Base-by-base conservation (phyloP, 495 filamentous ascomycete genomes). In the Aspergillus baeticus region DNA sequence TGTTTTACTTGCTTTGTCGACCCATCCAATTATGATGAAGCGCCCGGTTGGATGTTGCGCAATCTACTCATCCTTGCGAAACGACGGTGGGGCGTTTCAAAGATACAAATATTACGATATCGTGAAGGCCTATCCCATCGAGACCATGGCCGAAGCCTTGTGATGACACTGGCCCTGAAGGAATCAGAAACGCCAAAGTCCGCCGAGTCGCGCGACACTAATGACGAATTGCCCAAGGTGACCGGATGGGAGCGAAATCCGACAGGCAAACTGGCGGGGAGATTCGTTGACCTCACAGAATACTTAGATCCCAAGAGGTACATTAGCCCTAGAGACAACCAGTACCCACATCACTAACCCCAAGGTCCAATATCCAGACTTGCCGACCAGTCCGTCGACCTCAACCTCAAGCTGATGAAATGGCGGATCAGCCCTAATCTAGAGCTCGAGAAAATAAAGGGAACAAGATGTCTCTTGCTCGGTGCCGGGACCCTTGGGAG, bases 341-440 rank as follows among this genome's bases (percentile, higher is more conserved):
- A 17, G 6, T 41, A 20, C 7, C 20, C 22, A 15, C 43, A 41
- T 5, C 13, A 34, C 23, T 50, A 42, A 54, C 14, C 10, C 13
- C 11, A 21, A 15, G 26, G 15, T 43, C 2, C 21, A 2, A 21
- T 44, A 35, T 48, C 59, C 51, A 84, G 84, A 58, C 78, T 98
- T 21, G 94, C 94, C 20, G 92, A 97, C 60, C 91, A 96, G 69
- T 89, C 92, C n/a, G 94, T 97, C 10, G 94, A 98, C 64, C 83
- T 98, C 45, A 98, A 98, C 64, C 79, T 97, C 56, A 98, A 97
- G 72, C 81, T 98, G 50, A 98, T 98, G 84, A 97, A 96, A 75
- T 98, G 94, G 94, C 85, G 94, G 22, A 89, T 98, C 53, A 90
- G 92, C 17, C 94, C 94, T 6, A 84, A 84, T 41, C 77, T 98